Base-by-base conservation (phyloP, 352 stramenopile species). In the Globisporangium cystogenes region DNA sequence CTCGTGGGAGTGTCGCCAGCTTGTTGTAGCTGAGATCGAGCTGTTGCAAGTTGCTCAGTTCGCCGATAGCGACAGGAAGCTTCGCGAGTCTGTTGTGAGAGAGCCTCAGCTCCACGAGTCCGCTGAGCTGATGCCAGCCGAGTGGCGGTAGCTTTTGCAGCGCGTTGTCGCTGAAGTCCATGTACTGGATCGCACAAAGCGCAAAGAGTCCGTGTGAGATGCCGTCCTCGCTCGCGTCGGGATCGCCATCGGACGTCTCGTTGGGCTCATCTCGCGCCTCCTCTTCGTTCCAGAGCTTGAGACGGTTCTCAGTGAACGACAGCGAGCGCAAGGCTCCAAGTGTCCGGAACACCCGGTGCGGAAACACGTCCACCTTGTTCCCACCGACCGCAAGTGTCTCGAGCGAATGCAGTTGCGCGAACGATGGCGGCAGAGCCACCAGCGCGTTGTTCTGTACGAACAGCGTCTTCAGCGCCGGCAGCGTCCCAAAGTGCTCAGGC, bases 21-120 rank as follows among this genome's bases (percentile, higher is more conserved):
- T 69, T 75, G 50, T 86, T 86, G 45, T 48, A 46, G 29, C 66
- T 73, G 40, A 70, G n/a, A 43, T 82, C 75, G 15, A 86, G 75
- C 5, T 59, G 49, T 26, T 68, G 59, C 2, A 86, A 53, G 10
- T 51, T 59, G 3, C 41, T 23, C 5, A 79, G 55, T 1, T 51
- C 55, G 26, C 55, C 55, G 7, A 83, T 37, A 4, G 37, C 43
- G 3, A n/a, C 7, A 0, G 75, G 72, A 1, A 86, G 31, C 12
- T 12, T 27, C 27, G 64, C 31, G 1, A 86, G 60, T 5, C 69
- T 77, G 55, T 84, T 86, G 42, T 67, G 59, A 20, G 39, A 42
- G 10, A 86, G 59, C 35, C 69, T 73, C 21, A 84, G 62, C 27
- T 84, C 72, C 1, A 78, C 23, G 20, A 86, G 55, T 2, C 8